Conservation (phyloP, 2,329 filamentous ascomycete species). For the Aspergillus udagawae region DNA sequence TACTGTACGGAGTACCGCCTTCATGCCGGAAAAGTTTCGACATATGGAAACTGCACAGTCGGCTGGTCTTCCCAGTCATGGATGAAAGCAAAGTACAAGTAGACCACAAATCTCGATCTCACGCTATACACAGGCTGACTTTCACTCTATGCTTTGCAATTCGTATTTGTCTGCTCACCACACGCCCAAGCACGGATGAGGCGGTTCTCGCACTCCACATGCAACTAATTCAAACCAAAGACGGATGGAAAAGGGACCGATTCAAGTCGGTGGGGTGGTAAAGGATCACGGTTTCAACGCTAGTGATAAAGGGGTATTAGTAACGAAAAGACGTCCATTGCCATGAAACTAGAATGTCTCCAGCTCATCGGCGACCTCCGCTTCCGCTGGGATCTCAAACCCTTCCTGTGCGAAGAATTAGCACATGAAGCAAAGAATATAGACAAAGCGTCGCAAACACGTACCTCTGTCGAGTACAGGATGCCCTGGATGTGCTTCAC, state of each 20-base stretch:
- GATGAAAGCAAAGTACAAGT: neutral
- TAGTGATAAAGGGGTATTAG: slow-evolving; percentile 25
- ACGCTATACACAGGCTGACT: neutral
- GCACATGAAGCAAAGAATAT: neutral
- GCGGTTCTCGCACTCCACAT: neutral
- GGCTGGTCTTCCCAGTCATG: too few species aligned
- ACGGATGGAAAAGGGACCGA: neutral
- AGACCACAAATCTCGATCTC: neutral
- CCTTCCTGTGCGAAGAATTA: slow-evolving; percentile 22
- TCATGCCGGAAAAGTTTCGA: neutral
- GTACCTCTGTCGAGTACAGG: slow-evolving; percentile 88
- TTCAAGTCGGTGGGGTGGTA: slow-evolving; percentile 1
- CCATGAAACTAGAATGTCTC: slow-evolving; percentile 26
- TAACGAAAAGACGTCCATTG: slow-evolving; percentile 14
- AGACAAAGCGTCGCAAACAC: slow-evolving; percentile 3
- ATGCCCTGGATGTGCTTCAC: slow-evolving; percentile 96
- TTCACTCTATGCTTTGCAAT: neutral
- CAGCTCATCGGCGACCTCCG: slow-evolving; percentile 25
- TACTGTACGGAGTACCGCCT: neutral
- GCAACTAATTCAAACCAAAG: neutral
- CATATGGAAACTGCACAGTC: neutral
- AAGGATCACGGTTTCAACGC: slow-evolving; percentile 14
- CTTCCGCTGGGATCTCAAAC: slow-evolving; percentile 30
- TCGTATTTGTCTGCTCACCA: neutral
- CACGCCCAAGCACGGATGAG: neutral